Evolutionary conservation across 1,284 basidiomycete species (phyloP).

Genomic region (Phylloboletellus chloephorus): DNA sequence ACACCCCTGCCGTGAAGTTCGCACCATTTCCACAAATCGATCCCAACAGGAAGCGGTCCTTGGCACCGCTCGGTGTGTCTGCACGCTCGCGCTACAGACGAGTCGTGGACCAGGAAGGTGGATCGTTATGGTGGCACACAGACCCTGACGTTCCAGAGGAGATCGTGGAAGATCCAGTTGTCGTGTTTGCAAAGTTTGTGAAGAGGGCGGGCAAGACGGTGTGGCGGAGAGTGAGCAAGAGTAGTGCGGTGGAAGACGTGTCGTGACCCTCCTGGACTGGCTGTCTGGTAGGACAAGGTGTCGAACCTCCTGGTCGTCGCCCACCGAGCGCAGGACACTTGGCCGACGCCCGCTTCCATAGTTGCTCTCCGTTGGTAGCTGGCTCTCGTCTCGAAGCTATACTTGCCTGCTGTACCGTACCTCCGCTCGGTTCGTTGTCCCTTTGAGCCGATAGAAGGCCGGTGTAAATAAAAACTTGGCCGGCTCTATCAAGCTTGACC

Average conservation of each 20-base stretch:
- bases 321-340: slow-evolving; percentile 22
- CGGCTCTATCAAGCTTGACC: not conserved
- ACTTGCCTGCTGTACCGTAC: too few species aligned
- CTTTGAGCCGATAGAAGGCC: slow-evolving; percentile 2
- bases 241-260: too few species aligned
- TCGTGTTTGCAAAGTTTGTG: slow-evolving; percentile 43
- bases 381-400: too few species aligned
- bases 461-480: slow-evolving; percentile 7
- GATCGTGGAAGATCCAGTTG: slow-evolving; percentile 40
- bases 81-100: slow-evolving; percentile 43
- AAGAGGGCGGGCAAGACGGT: slow-evolving; percentile 41
- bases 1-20: slow-evolving; percentile 46
- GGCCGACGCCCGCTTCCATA: slow-evolving; percentile 4
- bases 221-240: slow-evolving; percentile 34
- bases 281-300: slow-evolving; percentile 11
- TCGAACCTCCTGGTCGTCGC: slow-evolving; percentile 26
- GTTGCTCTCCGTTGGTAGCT: not conserved
- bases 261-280: too few species aligned
- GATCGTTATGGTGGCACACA: slow-evolving; percentile 21
- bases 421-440: not conserved
- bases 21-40: slow-evolving; percentile 59
- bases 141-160: slow-evolving; percentile 25
- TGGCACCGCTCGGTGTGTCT: slow-evolving; percentile 57
- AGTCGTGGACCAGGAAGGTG: slow-evolving; percentile 14
- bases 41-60: slow-evolving; percentile 49